phyloP scores from a whole-genome alignment of 202 grass and related monocot species.

The Carex arenaria region DNA sequence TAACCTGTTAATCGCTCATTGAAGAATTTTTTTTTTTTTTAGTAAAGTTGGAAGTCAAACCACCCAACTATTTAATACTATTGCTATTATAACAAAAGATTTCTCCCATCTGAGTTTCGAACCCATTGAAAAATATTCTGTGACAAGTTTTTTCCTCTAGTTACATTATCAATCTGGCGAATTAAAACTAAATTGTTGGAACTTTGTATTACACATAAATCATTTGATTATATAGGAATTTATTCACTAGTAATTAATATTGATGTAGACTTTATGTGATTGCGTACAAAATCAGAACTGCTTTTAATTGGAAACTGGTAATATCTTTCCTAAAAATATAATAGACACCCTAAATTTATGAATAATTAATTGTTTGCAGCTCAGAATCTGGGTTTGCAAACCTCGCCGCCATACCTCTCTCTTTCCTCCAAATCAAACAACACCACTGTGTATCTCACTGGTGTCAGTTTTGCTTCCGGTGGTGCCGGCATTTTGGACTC shows the following conservation, averaged over 20 bases:
- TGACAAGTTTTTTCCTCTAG: background rate
- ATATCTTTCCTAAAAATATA: background rate
- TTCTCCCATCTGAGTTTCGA: too few species aligned
- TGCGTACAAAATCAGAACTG: too few species aligned
- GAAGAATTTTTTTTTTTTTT: too few species aligned
- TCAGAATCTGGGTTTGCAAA: constrained; percentile 24
- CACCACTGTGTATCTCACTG: constrained; percentile 18
- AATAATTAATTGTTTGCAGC: constrained; percentile 22
- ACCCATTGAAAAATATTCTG: background rate
- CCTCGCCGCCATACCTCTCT: constrained; percentile 34
- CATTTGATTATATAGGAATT: too few species aligned
- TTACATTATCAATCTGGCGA: too few species aligned
- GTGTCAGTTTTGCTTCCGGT: constrained; percentile 44
- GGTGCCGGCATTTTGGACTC: constrained; percentile 34
- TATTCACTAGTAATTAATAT: too few species aligned
- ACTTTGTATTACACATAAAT: background rate
- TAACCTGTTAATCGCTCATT: background rate
- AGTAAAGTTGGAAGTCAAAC: too few species aligned
- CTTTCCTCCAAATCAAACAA: constrained; percentile 30
- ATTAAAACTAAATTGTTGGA: too few species aligned
- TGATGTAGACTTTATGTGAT: too few species aligned
- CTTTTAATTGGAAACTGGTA: too few species aligned
- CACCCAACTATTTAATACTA: too few species aligned
- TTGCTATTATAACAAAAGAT: too few species aligned
- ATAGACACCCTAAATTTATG: background rate